Base-by-base conservation (phyloP, 805 yeast genomes). In the Myxozyma nipponensis region DNA sequence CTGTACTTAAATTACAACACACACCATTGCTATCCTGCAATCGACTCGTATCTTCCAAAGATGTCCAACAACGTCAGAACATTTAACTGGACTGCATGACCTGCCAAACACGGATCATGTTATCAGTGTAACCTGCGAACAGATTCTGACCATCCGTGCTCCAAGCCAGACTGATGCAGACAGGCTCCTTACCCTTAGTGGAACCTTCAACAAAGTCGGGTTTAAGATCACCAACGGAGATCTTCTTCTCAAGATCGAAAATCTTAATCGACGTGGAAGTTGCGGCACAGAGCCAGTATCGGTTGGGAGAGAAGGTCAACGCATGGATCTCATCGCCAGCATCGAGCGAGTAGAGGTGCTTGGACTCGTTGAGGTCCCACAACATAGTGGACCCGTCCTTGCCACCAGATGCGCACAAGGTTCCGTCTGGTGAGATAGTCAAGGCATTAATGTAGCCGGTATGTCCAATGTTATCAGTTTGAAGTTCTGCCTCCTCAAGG, bases 281-380 rank as follows among this genome's bases (percentile, higher is more conserved):
- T 72, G 98, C 98, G 78, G 98, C 98, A 74, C 95, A 91, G 76
- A 93, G 86, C 98, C 98, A 93, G 95, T 87, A 93, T 85, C 98
- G 90, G 95, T 87, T 87, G 79, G 99, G 98, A 75, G 98, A 91
- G 95, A 93, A 93, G 68, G 97, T 95, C 73, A 93, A 82, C 73
- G 97, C 95, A 77, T 87, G 87, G 67, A 93, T 89, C 82, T 91
- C 98, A 72, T 91, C 93, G 75, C 93, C 88, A 68, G 96, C 91
- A 69, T 81, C 78, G 75, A 93, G 82, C 70, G 96, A 83, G 95
- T 89, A 91, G 71, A 90, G 80, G 70, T 90, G 83, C 70, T 77
- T 74, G 79, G 85, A 82, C 68, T 81, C 75, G 81, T 82, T 79
- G 77, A 91, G 81, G 80, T 90, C 95, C 99, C 99, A 93, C 73